These are phyloP conservation scores for Hibiscus trionum DNA, from an alignment of 345 rosid species.

Conservation along the genomic window DNA sequence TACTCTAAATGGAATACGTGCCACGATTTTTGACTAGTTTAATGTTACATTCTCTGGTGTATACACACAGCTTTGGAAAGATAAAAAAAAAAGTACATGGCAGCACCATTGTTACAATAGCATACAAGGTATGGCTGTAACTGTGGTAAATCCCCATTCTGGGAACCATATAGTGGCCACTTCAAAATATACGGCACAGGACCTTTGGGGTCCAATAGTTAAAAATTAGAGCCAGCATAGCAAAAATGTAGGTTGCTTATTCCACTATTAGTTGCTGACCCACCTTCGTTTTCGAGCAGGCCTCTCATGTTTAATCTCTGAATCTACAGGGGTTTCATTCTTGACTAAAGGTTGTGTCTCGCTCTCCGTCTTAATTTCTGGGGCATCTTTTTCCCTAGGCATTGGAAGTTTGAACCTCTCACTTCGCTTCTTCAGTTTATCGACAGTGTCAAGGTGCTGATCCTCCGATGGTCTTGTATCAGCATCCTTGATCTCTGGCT, in stretches of 20 bases:
- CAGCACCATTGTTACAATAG: slow-evolving; percentile 20
- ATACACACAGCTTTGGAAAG: slow-evolving; percentile 21
- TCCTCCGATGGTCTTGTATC: slow-evolving; percentile 50
- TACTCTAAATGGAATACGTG: slow-evolving; percentile 17
- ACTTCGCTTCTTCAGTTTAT: slow-evolving; percentile 93
- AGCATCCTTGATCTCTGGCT: slow-evolving; percentile 48
- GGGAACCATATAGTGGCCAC: slow-evolving; percentile 8
- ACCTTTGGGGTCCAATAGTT: slow-evolving; percentile 8
- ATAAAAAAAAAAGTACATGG: slow-evolving; percentile 13
- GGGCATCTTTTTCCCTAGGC: slow-evolving; percentile 64
- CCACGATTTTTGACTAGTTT: slow-evolving; percentile 29
- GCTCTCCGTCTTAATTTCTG: slow-evolving; percentile 49
- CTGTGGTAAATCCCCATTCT: slow-evolving; percentile 16
- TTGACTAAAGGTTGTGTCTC: slow-evolving; percentile 45
- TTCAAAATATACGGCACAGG: slow-evolving; percentile 1
- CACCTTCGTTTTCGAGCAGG: slow-evolving; percentile 89
- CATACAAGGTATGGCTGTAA: background rate
- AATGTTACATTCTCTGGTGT: slow-evolving; percentile 29
- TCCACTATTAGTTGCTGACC: slow-evolving; percentile 48
- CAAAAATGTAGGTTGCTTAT: background rate
- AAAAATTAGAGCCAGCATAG: background rate
- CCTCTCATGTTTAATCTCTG: slow-evolving; percentile 78
- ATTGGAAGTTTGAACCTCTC: slow-evolving; percentile 95
- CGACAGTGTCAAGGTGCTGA: slow-evolving; percentile 78
- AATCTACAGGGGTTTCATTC: slow-evolving; percentile 43